phyloP scores from a whole-genome alignment of 768 basidiomycete genomes.

The Boletus subcaerulescens region DNA sequence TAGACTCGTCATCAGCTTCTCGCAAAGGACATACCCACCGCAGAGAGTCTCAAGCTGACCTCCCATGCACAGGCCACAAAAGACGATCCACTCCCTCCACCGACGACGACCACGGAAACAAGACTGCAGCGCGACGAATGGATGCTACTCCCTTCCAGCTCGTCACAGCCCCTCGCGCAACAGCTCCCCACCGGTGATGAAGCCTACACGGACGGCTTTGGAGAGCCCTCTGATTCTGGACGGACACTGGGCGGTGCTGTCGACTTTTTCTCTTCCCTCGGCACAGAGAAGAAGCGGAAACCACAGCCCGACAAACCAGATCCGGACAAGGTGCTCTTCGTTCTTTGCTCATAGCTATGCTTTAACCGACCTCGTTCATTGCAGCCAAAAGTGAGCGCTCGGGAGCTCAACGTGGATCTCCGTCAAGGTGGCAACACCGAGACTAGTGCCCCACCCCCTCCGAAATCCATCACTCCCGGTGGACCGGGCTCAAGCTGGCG shows the following conservation, averaged over 20 bases:
- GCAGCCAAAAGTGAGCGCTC: constrained; percentile 59
- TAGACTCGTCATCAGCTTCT: constrained; percentile 43
- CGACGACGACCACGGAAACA: constrained; percentile 43
- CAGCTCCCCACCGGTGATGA: constrained; percentile 39
- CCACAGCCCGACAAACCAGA: constrained; percentile 56
- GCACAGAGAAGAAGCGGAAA: constrained; percentile 74
- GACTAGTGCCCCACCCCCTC: constrained; percentile 36
- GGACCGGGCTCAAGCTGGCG: constrained; percentile 95
- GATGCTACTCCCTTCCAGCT: constrained; percentile 56
- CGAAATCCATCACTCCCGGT: constrained; percentile 65
- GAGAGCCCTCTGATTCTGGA: constrained; percentile 42
- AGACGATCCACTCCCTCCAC: constrained; percentile 48
- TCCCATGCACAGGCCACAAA: constrained; percentile 53
- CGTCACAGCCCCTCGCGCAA: constrained; percentile 31
- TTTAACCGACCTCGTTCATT: constrained; percentile 9
- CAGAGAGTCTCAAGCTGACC: constrained; percentile 64
- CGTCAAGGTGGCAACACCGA: constrained; percentile 42
- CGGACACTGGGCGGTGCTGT: constrained; percentile 56
- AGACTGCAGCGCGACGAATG: constrained; percentile 75
- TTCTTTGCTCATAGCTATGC: background rate
- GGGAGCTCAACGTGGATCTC: constrained; percentile 61
- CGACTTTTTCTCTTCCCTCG: constrained; percentile 90
- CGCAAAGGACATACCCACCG: constrained; percentile 73
- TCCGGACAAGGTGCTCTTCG: constrained; percentile 60
- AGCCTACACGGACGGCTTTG: constrained; percentile 64